A percentile compares a stretch with the other conserved stretches of the same genome.
Conservation (phyloP, 1,284 basidiomycete species). For the Salmacisia buchloeana region DNA sequence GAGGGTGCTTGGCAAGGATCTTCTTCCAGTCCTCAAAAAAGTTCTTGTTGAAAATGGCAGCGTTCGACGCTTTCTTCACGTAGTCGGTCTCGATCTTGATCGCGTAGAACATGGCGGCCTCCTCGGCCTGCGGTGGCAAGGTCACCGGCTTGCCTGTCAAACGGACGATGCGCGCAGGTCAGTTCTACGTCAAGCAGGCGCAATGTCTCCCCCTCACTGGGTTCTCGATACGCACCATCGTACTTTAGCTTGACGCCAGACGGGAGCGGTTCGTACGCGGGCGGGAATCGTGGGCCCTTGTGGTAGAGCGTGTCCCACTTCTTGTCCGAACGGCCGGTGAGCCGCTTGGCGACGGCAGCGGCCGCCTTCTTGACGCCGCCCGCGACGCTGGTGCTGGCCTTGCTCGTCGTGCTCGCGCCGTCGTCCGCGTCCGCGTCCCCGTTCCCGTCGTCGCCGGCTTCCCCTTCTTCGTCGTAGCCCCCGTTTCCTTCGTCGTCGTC, state of each 20-base stretch:
- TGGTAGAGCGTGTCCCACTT: constrained; percentile 92
- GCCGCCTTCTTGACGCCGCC: background rate
- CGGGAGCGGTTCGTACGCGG: constrained; percentile 83
- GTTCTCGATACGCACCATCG: constrained; percentile 62
- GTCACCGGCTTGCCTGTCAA: constrained; percentile 67
- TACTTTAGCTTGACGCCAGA: constrained; percentile 88
- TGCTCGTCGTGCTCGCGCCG: constrained; percentile 55
- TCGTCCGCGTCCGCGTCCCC: constrained; percentile 51
- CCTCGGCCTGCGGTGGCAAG: constrained; percentile 80
- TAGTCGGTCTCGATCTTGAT: constrained; percentile 91
- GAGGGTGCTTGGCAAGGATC: constrained; percentile 73
- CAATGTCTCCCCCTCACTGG: constrained; percentile 12
- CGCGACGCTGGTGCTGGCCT: constrained; percentile 10
- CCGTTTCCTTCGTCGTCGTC: constrained; percentile 29
- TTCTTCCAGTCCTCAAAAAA: constrained; percentile 88
- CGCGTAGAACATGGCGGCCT: constrained; percentile 94
- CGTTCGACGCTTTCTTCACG: constrained; percentile 63
- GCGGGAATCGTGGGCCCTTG: constrained; percentile 90
- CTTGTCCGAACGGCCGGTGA: constrained; percentile 33
- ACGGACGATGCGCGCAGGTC: background rate
- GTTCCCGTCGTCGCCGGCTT: constrained; percentile 59
- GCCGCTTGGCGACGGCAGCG: background rate
- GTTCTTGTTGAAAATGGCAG: constrained; percentile 77
- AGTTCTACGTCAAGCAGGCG: constrained; percentile 13
- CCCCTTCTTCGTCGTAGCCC: constrained; percentile 29